Evolutionary conservation across 148 eudicot genomes (phyloP), one percentile per base, ranked within the genome.

Genomic region (Oxyria digyna): DNA sequence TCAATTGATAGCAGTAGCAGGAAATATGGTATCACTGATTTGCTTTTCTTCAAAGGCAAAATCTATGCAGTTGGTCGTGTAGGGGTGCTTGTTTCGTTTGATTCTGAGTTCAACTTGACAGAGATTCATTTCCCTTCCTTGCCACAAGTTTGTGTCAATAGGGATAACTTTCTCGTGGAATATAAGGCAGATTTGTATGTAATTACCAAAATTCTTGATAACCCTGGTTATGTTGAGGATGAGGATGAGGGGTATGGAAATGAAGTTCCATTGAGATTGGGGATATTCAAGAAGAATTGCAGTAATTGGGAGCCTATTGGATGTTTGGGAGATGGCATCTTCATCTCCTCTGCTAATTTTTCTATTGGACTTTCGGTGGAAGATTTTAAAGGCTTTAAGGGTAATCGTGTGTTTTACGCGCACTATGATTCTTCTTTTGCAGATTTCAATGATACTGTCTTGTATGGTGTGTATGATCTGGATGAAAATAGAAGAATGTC

Each of bases 391-490:
- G 55, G 26, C 26, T 11, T 18, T 49, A 49, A 49, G 26, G 55
- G 55, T 0, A 49, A 49, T 18, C 17, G 26, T 21, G 26, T 49
- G 3, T 49, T 18, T 8, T n/a, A 7, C 45, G 62, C 59, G 0
- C 68, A 68, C 10, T 41, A 27, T 27, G 55, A 49, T 20, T 1
- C 9, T 17, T 2, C 26, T 49, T 74, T 42, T 67, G 42, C 62
- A n/a, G n/a, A n/a, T 64, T n/a, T 55, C 9, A 71, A 26, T 17
- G 67, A 42, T 21, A 15, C 5, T 6, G 23, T 35, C 68, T 41
- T 52, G 29, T 73, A 50, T 50, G 71, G 72, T 10, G 70, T 57
- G 21, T 74, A 55, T 32, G 41, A 48, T 31, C 24, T 69, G 42
- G 70, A 68, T 59, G 33, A 74, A 6, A 11, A 24, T 42, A 4